Base-by-base conservation (phyloP, 2,329 filamentous ascomycete species). In the Ophiostoma sp. region DNA sequence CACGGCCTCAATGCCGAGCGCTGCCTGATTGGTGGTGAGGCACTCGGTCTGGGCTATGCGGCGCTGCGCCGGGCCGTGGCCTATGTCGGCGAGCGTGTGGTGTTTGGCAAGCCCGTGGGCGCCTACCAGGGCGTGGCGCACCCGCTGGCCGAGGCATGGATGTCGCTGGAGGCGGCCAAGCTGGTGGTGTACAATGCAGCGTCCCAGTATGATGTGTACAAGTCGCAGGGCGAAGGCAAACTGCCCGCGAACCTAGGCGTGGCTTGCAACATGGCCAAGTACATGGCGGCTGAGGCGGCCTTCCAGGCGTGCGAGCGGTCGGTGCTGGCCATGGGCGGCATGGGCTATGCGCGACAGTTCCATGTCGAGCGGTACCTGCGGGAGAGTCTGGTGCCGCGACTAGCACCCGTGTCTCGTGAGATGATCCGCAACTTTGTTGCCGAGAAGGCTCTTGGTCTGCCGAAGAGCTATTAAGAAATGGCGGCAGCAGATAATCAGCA, bases 1-100 rank as follows among this genome's bases (percentile, higher is more conserved):
- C 91, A 93, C 77, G 92, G 92, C 1, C 93, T 94, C 91, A 94
- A 94, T 76, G 92, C 92, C 0, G 92, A 94, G 80, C 85, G 92
- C 2, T 93, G 92, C 78, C 85, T 94, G 0, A 83, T 94, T 0
- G 93, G 92, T 0, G 93, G 93, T 31, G 93, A 96, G 82, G 93
- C 93, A 0, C 85, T 96, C 0, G 93, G 93, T 0, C 83, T 97
- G 0, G 93, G 93, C 0, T 96, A 96, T 77, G 92, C 90, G 0
- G 93, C 89, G 11, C 82, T 90, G 36, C 83, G 85, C 72, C 88
- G 85, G 75, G 92, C 92, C 0, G 85, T 89, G 0, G 84, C 83
- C 22, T 94, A 94, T 76, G 91, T 92, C 0, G 84, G 86, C 70
- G 90, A 92, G 50, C 85, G 92, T 0, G 84, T 90, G 4, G 89